Conservation (phyloP, 495 filamentous ascomycete genomes). For the Daldinia concentrica region DNA sequence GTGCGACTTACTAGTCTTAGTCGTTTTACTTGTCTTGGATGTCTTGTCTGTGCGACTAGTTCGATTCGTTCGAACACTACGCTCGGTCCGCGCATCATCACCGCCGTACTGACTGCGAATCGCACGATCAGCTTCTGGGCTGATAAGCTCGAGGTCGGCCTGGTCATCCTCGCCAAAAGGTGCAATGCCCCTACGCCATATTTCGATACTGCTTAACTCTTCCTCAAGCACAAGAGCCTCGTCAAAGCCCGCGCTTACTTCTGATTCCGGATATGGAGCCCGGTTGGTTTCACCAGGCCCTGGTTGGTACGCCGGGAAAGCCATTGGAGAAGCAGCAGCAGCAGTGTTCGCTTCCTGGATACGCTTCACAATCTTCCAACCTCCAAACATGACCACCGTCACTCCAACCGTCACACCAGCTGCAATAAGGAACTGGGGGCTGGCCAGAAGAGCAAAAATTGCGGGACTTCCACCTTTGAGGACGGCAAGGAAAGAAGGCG, state of each 20-base stretch:
- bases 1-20: conserved; percentile 40
- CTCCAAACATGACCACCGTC: conserved; percentile 92
- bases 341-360: conserved; percentile 64
- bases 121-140: conserved; percentile 73
- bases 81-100: conserved; percentile 45
- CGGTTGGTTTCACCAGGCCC: not conserved
- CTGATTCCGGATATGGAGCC: conserved; percentile 38
- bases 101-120: conserved; percentile 48
- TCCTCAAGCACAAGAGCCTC: conserved; percentile 61
- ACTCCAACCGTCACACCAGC: conserved; percentile 88
- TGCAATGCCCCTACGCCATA: conserved; percentile 82
- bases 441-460: conserved; percentile 85
- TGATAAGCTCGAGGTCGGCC: conserved; percentile 89
- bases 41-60: conserved; percentile 41
- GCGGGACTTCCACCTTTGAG: conserved; percentile 83
- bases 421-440: conserved; percentile 92
- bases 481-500: conserved; percentile 75
- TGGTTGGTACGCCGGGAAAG: conserved; percentile 38
- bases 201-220: conserved; percentile 74
- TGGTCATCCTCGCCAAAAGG: conserved; percentile 69
- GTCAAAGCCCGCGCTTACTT: conserved; percentile 50
- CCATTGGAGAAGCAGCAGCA: conserved; percentile 59
- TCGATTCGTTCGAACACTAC: conserved; percentile 36
- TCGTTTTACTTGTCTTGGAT: conserved; percentile 33
- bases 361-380: conserved; percentile 95